A percentile compares a stretch with the other conserved stretches of the same genome.
Conservation (phyloP, 208 protist genomes). For the Wallacemonas sp. region DNA sequence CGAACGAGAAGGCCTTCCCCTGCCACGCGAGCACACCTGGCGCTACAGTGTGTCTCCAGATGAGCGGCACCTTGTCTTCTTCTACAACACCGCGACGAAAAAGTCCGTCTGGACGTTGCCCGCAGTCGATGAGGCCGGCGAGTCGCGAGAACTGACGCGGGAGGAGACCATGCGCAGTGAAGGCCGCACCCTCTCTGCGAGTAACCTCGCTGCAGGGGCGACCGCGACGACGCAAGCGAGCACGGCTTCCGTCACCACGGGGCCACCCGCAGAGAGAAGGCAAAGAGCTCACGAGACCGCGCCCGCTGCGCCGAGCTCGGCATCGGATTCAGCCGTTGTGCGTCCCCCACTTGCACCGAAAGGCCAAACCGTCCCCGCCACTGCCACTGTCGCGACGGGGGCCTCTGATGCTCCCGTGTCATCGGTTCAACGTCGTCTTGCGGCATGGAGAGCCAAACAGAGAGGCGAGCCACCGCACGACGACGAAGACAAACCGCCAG, state of each 20-base stretch:
- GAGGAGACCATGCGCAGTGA: conserved; percentile 20
- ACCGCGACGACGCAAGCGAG: not conserved
- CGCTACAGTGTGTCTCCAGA: conserved; percentile 49
- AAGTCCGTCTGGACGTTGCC: conserved; percentile 70
- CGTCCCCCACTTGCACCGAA: too few species aligned
- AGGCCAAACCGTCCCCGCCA: too few species aligned
- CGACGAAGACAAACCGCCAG: not conserved
- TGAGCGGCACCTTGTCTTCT: conserved; percentile 63
- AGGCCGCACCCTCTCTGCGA: conserved; percentile 1
- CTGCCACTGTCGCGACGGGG: not conserved
- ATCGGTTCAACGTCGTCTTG: conserved; percentile 39
- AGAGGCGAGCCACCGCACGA: not conserved
- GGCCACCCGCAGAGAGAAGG: not conserved
- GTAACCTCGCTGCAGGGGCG: not conserved
- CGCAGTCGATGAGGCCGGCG: conserved; percentile 27
- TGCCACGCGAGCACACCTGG: conserved; percentile 42
- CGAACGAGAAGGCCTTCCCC: conserved; percentile 7
- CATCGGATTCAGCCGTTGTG: too few species aligned
- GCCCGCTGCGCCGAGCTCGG: too few species aligned
- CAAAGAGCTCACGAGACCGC: too few species aligned
- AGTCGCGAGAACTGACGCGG: conserved; percentile 21
- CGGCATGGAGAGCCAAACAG: conserved; percentile 46
- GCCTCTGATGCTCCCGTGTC: not conserved
- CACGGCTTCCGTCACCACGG: not conserved
- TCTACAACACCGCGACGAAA: conserved; percentile 40